Base-by-base conservation (phyloP, 441 rosid genomes). In the Pelargonium exstipulatum region DNA sequence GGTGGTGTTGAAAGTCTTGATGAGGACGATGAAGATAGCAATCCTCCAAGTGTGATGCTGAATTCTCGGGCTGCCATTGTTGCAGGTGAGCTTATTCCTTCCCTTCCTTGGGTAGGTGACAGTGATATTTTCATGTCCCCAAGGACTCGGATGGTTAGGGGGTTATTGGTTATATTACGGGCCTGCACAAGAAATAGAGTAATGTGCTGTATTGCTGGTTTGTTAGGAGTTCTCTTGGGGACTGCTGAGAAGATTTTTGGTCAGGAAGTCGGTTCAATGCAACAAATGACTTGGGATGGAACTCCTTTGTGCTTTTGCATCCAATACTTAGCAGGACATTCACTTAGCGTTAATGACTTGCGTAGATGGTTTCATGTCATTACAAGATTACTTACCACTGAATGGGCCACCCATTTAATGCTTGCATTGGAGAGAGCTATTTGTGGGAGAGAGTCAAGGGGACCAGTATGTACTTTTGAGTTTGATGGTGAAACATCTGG, bases 401-500 rank as follows among this genome's bases (percentile, higher is more conserved):
- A 68, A 42, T 92, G 97, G 99, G 87, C 95, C 40, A 79, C 79
- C 78, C 80, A 77, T 48, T 82, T 95, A 78, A 88, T 90, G 96
- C 83, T 76, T 76, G 84, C 94, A 64, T 58, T 95, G 71, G 99
- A 95, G 87, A 90, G 86, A 85, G 97, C 96, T 73, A 83, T 95
- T 81, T 78, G 86, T 79, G 98, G 98, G 69, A 92, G 88, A 83
- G 99, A 95, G 79, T 85, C 96, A 45, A 95, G 87, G 79, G 99
- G 99, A 71, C 99, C 99, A 51, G 84, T 89, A 51, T 84, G 84
- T 66, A 90, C 98, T 55, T 95, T 95, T 62, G 99, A 95, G 80
- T 95, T 95, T 86, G 98, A 95, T 83, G 99, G 99, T 61, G 99
- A 95, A 83, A 92, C 91, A 80, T 95, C 99, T 75, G 99, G 99